Evolutionary conservation across 306 rosid genomes (phyloP), one percentile per base, ranked within the genome.

Genomic region (Neltuma alba): DNA sequence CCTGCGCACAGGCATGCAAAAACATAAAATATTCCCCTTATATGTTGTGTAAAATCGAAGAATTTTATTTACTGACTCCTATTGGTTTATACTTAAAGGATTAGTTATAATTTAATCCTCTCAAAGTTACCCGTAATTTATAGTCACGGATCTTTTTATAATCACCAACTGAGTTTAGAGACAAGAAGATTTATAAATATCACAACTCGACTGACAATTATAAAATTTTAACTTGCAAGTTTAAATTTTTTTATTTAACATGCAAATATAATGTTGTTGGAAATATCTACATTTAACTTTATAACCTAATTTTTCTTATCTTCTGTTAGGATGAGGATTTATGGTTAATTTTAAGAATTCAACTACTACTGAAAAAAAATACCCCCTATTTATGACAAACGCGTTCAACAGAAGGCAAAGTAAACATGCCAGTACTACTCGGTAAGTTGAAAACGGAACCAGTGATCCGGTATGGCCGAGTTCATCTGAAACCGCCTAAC

Each of bases 371-470:
- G 5, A 2, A 36, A 27, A 34, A 63, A 37, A 23, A 38, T 40
- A 42, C 71, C 31, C 44, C 25, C 73, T 76, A 21, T 42, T 79
- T 42, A 57, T 70, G 50, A 42, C 71, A 30, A 41, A 10, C 63
- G 63, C 33, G 63, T 21, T 57, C 63, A n/a, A 54, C 61, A 54
- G 61, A 21, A 9, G 28, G 28, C 57, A 0, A 18, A 54, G 9
- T 7, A 9, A 54, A 54, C 25, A 54, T 9, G 9, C 25, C 61
- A 54, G 61, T 2, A 37, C 7, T 37, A 54, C n/a, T 54, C 61
- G 14, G 61, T 54, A n/a, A 2, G 40, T 21, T 16, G 54, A 54
- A 14, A 54, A 63, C 30, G 12, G 30, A 55, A 27, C 45, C 63
- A 1, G 0, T 25, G 21, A 72, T 78, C 54, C 45, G 28, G 18